phyloP scores from a whole-genome alignment of 768 basidiomycete species.

The Tulasnella sp. region DNA sequence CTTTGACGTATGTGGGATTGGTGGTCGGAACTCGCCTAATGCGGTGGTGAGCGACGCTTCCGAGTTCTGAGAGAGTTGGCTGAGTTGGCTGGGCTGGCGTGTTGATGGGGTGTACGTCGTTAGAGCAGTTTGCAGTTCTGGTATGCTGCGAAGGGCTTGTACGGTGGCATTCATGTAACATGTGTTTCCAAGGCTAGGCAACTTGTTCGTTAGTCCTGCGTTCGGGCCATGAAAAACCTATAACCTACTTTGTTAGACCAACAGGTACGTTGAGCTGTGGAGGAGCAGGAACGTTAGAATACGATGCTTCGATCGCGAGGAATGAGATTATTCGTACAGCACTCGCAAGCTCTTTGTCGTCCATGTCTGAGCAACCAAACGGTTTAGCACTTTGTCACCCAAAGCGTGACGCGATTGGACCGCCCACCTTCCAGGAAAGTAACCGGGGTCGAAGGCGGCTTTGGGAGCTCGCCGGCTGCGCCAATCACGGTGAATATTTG shows the following conservation, averaged over 20 bases:
- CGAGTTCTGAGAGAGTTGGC: not conserved
- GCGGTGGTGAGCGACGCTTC: constrained; percentile 12
- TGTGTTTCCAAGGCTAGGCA: constrained; percentile 73
- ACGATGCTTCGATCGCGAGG: not conserved
- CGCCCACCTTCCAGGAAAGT: constrained; percentile 77
- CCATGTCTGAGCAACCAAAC: constrained; percentile 60
- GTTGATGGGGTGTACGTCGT: constrained; percentile 40
- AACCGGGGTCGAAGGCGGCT: constrained; percentile 71
- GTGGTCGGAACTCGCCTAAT: not conserved
- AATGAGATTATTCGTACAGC: constrained; percentile 50
- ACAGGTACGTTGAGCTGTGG: constrained; percentile 70
- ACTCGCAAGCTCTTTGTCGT: constrained; percentile 71
- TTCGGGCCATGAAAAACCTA: not conserved
- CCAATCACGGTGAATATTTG: constrained; percentile 94
- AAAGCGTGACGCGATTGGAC: not conserved
- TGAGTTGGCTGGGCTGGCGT: not conserved
- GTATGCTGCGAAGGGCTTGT: constrained; percentile 89
- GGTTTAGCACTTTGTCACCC: not conserved
- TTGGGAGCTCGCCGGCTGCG: constrained; percentile 85
- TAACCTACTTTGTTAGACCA: constrained; percentile 64
- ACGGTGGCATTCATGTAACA: constrained; percentile 97
- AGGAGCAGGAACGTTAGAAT: not conserved
- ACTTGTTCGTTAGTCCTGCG: not conserved
- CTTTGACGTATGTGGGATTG: not conserved
- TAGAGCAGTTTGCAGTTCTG: constrained; percentile 77